phyloP scores from a whole-genome alignment of 192 early-diverging fungal species.

The Entomortierella beljakovae region DNA sequence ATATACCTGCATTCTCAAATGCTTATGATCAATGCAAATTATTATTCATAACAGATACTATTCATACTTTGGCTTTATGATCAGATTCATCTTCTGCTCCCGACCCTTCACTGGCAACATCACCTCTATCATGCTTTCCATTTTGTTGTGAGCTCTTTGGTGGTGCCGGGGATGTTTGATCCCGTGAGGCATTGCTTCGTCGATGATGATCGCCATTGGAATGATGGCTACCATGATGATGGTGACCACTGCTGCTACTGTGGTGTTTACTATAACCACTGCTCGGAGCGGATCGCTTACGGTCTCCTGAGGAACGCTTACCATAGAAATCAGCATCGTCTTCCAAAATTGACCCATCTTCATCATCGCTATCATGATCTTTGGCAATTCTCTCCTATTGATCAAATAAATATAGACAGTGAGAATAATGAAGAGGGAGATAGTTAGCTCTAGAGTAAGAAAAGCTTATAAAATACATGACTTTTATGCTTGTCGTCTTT shows the following conservation, averaged over 20 bases:
- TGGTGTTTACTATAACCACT: conserved; percentile 7
- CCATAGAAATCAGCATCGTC: conserved; percentile 57
- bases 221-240: conserved; percentile 11
- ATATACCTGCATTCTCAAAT: background rate
- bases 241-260: conserved; percentile 12
- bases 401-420: background rate
- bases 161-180: conserved; percentile 3
- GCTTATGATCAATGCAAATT: background rate
- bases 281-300: conserved; percentile 4
- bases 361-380: conserved; percentile 72
- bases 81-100: conserved; percentile 15
- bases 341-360: conserved; percentile 70
- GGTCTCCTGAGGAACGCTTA: background rate
- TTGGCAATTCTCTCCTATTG: conserved; percentile 58
- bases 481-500: background rate
- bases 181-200: conserved; percentile 10
- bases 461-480: background rate
- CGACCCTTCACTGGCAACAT: background rate
- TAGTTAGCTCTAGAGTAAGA: background rate
- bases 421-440: background rate
- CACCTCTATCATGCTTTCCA: conserved; percentile 12
- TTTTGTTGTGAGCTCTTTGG: conserved; percentile 16
- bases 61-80: conserved; percentile 21
- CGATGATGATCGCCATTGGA: conserved; percentile 17
- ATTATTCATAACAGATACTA: background rate